Conservation (phyloP, 1,139 yeast species). For the Debaryomyces subglobosus region DNA sequence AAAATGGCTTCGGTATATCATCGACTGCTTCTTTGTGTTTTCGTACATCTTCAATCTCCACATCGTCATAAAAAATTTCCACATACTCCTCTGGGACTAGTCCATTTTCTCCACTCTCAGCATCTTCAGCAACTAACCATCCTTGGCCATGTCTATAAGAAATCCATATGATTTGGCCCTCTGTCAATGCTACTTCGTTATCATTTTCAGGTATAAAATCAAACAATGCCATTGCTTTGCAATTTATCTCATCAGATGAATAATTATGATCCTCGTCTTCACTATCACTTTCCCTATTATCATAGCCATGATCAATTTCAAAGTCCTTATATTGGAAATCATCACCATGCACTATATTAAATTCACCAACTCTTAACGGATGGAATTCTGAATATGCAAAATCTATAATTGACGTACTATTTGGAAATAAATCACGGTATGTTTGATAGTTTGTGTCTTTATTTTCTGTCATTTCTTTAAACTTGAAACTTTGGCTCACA, state of each 20-base stretch:
- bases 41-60: constrained; percentile 19
- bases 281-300: constrained; percentile 19
- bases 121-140: constrained; percentile 94
- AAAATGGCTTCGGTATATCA: constrained; percentile 50
- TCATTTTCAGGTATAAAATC: constrained; percentile 93
- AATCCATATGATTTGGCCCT: constrained; percentile 85
- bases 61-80: constrained; percentile 47
- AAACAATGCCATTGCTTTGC: constrained; percentile 80
- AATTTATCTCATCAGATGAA: constrained; percentile 43
- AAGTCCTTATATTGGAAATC: constrained; percentile 14
- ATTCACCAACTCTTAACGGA: constrained; percentile 65
- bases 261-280: constrained; percentile 17
- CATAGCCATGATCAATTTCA: constrained; percentile 9
- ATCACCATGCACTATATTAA: constrained; percentile 16
- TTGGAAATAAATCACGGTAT: constrained; percentile 20
- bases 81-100: constrained; percentile 96
- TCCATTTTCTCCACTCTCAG: constrained; percentile 80
- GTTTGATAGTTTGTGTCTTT: neutral
- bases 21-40: constrained; percentile 16
- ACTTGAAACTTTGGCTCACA: neutral
- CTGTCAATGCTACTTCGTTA: constrained; percentile 77
- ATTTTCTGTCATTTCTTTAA: constrained; percentile 1
- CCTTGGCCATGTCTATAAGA: constrained; percentile 96
- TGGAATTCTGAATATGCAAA: constrained; percentile 73
- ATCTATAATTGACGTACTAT: constrained; percentile 61